Base-by-base conservation (phyloP, 768 basidiomycete genomes). In the Mycena floridula region DNA sequence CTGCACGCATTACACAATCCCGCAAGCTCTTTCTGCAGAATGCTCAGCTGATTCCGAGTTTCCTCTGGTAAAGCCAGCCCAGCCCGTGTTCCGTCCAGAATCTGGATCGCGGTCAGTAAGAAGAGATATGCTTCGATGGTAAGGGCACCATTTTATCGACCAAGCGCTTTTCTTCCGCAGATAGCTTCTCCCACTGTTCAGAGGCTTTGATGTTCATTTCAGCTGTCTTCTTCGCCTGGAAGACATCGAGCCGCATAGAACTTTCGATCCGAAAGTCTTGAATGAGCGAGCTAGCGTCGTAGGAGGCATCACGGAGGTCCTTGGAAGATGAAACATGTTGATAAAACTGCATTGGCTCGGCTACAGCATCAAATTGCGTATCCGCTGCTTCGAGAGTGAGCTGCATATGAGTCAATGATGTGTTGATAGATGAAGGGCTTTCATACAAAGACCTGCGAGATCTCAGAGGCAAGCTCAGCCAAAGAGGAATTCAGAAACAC, bases 221-320 rank as follows among this genome's bases (percentile, higher is more conserved):
- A 0, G 88, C 88, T 5, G 75, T 72, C 6, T 75, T 64, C 60
- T 88, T 86, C 36, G 83, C 84, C 39, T 77, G 67, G 69, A 76
- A 93, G 39, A 93, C 74, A 55, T 94, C 91, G 40, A 83, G 58
- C 11, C 89, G 79, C 85, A 91, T 89, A 12, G 81, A 82, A 1
- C 77, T 69, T 56, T 92, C 86, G 43, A 91, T 85, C 21, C 68
- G 68, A 51, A 78, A 90, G 51, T 89, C 79, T 44, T 82, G 79
- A 15, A 81, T 64, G 25, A 78, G 66, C n/a, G 76, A 72, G 57
- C 91, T 85, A 2, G 84, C 82, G 30, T 76, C 74, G 44, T 79
- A 88, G 4, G 86, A 82, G 1, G 88, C 86, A 57, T 92, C 89
- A 1, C 90, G 77, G n/a, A 93, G 73, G 35, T 74, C 78, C 58